Evolutionary conservation across 768 basidiomycete species (phyloP).

Genomic region (Mycena indigotica): DNA sequence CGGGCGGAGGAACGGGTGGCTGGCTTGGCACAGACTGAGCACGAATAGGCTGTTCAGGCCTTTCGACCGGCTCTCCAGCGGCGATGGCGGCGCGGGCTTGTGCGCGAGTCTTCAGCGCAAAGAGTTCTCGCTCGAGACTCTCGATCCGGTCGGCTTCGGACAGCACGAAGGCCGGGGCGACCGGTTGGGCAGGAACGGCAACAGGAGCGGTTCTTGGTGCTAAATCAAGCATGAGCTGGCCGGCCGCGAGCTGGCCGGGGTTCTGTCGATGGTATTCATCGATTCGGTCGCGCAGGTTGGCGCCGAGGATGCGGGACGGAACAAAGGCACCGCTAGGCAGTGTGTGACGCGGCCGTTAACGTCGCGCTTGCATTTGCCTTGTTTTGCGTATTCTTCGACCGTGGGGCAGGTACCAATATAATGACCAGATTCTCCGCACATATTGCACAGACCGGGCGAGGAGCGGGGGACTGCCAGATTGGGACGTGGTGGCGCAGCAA

Average conservation of each 20-base stretch:
- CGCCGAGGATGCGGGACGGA: constrained; percentile 12
- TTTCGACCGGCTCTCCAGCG: constrained; percentile 4
- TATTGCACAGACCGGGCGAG: constrained; percentile 13
- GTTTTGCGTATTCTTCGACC: constrained; percentile 22
- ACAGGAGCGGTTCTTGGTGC: neutral
- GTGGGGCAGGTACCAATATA: constrained; percentile 26
- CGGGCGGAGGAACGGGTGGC: neutral
- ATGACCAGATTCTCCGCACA: constrained; percentile 28
- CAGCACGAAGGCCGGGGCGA: neutral
- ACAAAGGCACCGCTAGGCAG: constrained; percentile 28
- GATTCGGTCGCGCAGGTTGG: constrained; percentile 4
- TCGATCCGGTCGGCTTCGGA: neutral
- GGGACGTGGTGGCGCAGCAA: no score
- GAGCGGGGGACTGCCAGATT: no score
- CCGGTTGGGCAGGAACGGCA: neutral
- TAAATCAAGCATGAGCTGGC: constrained; percentile 1
- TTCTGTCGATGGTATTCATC: constrained; percentile 15
- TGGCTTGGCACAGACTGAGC: constrained; percentile 8
- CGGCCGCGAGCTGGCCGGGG: constrained; percentile 10
- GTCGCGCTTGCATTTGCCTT: constrained; percentile 27
- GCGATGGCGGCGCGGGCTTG: constrained; percentile 7
- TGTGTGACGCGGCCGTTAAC: constrained; percentile 25
- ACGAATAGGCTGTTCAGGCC: constrained; percentile 3
- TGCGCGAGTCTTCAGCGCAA: constrained; percentile 6
- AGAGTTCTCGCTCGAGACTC: constrained; percentile 5